Evolutionary conservation across 1,139 yeast genomes (phyloP).

Genomic region (Pichia sp.): DNA sequence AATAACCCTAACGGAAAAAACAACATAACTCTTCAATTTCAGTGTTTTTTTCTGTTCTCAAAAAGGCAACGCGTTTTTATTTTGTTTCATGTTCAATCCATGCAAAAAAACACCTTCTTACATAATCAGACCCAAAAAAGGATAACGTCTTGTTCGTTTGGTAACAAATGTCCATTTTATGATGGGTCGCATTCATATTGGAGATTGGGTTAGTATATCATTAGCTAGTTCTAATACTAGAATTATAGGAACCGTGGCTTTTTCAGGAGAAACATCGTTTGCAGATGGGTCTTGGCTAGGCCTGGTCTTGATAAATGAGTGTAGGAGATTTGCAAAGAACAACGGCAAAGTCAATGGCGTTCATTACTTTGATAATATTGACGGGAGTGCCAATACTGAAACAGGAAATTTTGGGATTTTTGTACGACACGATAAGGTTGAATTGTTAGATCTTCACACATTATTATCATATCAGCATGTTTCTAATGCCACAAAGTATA

Average conservation of each 20-base stretch:
- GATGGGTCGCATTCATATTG: not conserved
- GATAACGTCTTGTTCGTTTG: not conserved
- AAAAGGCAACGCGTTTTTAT: not conserved
- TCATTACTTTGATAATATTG: conserved; percentile 43
- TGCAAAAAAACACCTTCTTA: too few relatives aligned
- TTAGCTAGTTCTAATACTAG: not conserved
- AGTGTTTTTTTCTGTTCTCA: not conserved
- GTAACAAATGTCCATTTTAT: not conserved
- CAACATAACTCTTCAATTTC: not conserved
- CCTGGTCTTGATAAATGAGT: conserved; percentile 48
- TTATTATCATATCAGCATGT: conserved; percentile 24
- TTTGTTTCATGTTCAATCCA: not conserved
- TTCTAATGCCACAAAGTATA: not conserved
- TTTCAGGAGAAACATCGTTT: conserved; percentile 48
- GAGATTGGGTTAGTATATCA: not conserved
- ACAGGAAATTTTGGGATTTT: conserved; percentile 49
- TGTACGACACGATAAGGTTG: conserved; percentile 36
- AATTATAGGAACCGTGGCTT: conserved; percentile 40
- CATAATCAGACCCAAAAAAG: not conserved
- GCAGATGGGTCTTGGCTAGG: conserved; percentile 76
- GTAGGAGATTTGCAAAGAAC: conserved; percentile 57
- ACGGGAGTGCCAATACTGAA: conserved; percentile 23
- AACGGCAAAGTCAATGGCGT: conserved; percentile 68
- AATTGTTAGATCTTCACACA: not conserved
- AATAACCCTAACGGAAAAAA: not conserved